A percentile compares a stretch with the other conserved stretches of the same genome.
Evolutionary conservation across 371 early-diverging fungal species (phyloP).

Genomic region (Rhizopus arrhizus): DNA sequence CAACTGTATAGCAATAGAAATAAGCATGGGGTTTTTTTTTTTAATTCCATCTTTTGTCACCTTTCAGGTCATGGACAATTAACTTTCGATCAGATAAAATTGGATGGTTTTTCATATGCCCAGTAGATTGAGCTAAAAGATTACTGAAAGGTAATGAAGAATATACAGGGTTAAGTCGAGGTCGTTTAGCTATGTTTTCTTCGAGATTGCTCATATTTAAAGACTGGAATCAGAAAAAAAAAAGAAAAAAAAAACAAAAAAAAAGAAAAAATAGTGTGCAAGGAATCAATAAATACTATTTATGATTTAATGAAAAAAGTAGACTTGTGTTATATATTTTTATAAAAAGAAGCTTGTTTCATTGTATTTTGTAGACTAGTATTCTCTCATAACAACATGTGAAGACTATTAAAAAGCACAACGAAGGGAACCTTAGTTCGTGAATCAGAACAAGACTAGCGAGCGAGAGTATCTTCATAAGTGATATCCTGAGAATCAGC

Average conservation of each 20-base stretch:
- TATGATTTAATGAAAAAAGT: not conserved
- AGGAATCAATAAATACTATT: not conserved
- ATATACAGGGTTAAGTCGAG: not conserved
- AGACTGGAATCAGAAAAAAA: constrained; percentile 1
- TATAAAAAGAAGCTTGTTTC: too few relatives aligned
- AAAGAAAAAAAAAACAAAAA: not conserved
- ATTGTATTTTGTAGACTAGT: too few relatives aligned
- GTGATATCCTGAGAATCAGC: too few relatives aligned
- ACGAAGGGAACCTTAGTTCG: too few relatives aligned
- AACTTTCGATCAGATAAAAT: constrained; percentile 44
- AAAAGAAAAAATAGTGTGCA: not conserved
- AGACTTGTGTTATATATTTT: too few relatives aligned
- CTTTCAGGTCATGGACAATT: constrained; percentile 37
- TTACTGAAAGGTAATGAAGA: constrained; percentile 33
- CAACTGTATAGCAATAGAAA: constrained; percentile 18
- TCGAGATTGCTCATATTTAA: constrained; percentile 10
- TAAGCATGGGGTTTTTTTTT: not conserved
- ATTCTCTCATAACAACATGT: too few relatives aligned
- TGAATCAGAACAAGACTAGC: too few relatives aligned
- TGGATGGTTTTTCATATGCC: constrained; percentile 34
- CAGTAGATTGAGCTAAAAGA: constrained; percentile 29
- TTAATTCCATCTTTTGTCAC: constrained; percentile 10
- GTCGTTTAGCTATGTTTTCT: not conserved
- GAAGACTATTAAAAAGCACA: too few relatives aligned
- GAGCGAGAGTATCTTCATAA: too few relatives aligned